Evolutionary conservation across 345 rosid species (phyloP), one percentile per base, ranked within the genome.

Genomic region (Sisymbrium altissimum): DNA sequence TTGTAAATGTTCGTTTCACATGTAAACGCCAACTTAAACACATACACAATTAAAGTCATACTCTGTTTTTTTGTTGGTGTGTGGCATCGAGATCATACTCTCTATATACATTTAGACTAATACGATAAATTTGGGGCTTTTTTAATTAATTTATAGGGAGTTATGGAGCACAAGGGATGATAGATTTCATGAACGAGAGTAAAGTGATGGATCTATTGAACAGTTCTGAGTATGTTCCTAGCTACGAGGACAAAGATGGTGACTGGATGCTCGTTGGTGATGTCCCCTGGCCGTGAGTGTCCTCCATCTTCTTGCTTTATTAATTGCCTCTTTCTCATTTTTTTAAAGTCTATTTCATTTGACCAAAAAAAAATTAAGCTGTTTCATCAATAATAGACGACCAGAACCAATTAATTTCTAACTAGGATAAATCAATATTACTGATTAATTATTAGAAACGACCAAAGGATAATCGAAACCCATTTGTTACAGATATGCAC

Each of bases 221-320:
- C 78, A 89, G 88, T 59, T 86, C 91, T n/a, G 96, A 90, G 65
- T 93, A 93, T 83, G 98, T 90, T 78, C 98, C 97, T 35, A 82
- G 88, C 80, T 90, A 93, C 64, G 97, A 93, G 77, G 98, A 93
- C 70, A 93, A 90, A 84, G 98, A 90, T 56, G 98, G 96, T 7
- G 98, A 93, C 82, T 93, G 97, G 98, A 92, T 92, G 98, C 92
- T 92, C 56, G 98, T 89, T 63, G 96, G 96, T 5, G 97, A 92
- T 83, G 98, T 90, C 63, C 98, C 98, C 12, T 71, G 75, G 75
- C 61, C 61, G 75, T 71, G 52, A 61, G 75, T 71, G 39, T 71
- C 19, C 50, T 71, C 41, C 19, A 27, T 38, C 27, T 4, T 18
- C 21, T 29, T 49, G 3, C 52, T 36, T 33, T 9, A 69, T 40